These are phyloP conservation scores for Elaeis oleifera DNA, from an alignment of 202 grass and related monocot genomes.

Conservation along the genomic window DNA sequence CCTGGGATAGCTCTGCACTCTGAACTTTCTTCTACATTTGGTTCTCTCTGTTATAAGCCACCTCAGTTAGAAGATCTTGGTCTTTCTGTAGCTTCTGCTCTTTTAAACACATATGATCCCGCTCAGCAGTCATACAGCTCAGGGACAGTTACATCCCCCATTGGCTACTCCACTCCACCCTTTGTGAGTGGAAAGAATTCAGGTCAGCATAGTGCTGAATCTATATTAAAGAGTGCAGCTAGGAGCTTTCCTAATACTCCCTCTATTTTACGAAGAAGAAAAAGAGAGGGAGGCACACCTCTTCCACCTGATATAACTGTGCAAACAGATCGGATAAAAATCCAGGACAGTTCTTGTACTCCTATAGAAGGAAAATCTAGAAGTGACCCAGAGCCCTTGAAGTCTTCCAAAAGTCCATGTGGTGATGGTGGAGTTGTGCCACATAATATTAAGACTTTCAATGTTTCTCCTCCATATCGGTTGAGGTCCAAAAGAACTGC, in stretches of 20 bases:
- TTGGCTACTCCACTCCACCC: constrained; percentile 32
- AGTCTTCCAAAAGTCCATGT: constrained; percentile 35
- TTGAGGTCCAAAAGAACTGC: constrained; percentile 61
- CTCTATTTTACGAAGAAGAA: constrained; percentile 78
- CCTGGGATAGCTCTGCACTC: constrained; percentile 20
- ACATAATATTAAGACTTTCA: constrained; percentile 31
- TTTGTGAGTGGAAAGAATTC: constrained; percentile 19
- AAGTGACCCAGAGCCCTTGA: constrained; percentile 32
- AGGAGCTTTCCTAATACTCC: constrained; percentile 68
- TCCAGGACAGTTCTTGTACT: constrained; percentile 34
- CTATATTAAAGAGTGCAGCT: constrained; percentile 75
- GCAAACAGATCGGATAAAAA: constrained; percentile 24
- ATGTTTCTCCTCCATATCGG: constrained; percentile 75
- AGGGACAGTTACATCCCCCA: constrained; percentile 12
- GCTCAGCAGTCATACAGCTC: constrained; percentile 23
- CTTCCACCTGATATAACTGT: constrained; percentile 24
- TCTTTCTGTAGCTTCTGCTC: constrained; percentile 19
- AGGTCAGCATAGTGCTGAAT: constrained; percentile 45
- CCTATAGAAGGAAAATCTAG: constrained; percentile 14
- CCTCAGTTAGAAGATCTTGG: constrained; percentile 43
- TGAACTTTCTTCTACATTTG: constrained; percentile 36
- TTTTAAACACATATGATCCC: constrained; percentile 23
- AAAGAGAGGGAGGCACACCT: constrained; percentile 44
- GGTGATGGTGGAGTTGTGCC: constrained; percentile 21
- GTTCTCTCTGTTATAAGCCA: constrained; percentile 66